Percentiles rank a stretch among this genome's conserved stretches.
These are phyloP conservation scores for Monosporozyma solicola DNA, from an alignment of 805 yeast genomes.

Conservation along the genomic window DNA sequence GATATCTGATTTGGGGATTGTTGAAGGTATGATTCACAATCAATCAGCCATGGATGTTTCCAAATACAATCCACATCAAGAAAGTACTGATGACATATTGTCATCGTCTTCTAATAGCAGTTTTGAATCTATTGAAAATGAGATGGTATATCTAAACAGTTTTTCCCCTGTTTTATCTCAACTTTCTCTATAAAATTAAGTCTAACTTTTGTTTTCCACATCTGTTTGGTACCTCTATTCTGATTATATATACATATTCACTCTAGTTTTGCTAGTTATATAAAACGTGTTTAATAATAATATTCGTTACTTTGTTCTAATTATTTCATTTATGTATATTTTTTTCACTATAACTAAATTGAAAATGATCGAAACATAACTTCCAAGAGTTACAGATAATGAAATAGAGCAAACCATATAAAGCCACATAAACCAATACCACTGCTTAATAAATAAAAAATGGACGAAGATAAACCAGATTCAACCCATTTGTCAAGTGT, in stretches of 20 bases:
- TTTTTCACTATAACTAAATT: too few relatives aligned
- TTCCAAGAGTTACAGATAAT: not conserved
- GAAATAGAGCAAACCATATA: not conserved
- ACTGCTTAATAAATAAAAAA: not conserved
- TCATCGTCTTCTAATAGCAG: not conserved
- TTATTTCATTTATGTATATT: too few relatives aligned
- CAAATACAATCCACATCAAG: constrained; percentile 17
- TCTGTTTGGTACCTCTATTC: not conserved
- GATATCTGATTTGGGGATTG: constrained; percentile 50
- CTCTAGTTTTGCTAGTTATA: too few relatives aligned
- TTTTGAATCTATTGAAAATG: not conserved
- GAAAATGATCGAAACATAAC: too few relatives aligned
- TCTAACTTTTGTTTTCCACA: not conserved
- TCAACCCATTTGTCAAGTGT: not conserved
- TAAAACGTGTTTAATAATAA: too few relatives aligned
- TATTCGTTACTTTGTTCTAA: too few relatives aligned
- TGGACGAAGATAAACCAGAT: not conserved
- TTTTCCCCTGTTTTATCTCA: constrained; percentile 16
- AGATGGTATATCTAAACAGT: not conserved
- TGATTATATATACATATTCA: not conserved
- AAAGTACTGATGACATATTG: not conserved
- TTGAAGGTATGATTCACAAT: constrained; percentile 43
- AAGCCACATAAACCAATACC: not conserved
- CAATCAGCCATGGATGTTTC: not conserved
- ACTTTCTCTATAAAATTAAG: not conserved